Evolutionary conservation across 192 early-diverging fungal species (phyloP), one percentile per base, ranked within the genome.

Genomic region (Podila verticillata): DNA sequence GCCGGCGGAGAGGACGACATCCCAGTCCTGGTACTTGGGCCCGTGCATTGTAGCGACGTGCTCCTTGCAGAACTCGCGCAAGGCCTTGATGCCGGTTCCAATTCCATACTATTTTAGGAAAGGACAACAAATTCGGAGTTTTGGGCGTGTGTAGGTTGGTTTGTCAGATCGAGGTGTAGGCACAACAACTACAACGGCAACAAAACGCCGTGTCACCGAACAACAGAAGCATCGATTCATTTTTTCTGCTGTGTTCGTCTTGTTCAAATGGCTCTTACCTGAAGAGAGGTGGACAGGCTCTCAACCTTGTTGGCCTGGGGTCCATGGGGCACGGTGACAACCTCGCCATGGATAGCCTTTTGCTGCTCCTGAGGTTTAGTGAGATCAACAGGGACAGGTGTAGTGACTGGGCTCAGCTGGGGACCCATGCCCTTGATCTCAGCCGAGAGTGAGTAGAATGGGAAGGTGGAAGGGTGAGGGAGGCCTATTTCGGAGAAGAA

Each of bases 381-480:
- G 39, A 44, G 39, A 68, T 79, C 71, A 7, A 5, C 57, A 61
- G 31, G 47, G 29, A n/a, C 32, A 57, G 26, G 36, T 15, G 51
- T 26, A 7, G 31, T 19, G 22, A 30, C 9, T 57, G 36, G 19
- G n/a, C 20, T 32, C 44, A 4, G 28, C 34, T 20, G 68, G 60
- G 84, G 84, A 3, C 77, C 83, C 39, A 84, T 74, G n/a, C 81
- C 64, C 12, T 79, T 81, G 17, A 89, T 82, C 0, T 73, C 72
- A 22, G 85, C 80, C 19, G 77, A 70, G 19, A 92, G 71, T 0
- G 75, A 66, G 35, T 75, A 72, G 57, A 92, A 85, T 5, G 90
- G 89, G 74, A 91, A 92, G 3, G 88, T 89, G 26, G 81, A 81
- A 12, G 90, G 88, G 61, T 91, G 90, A n/a, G 91, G 91, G 28